Base-by-base conservation (phyloP, 768 basidiomycete species). In the Roridomyces roridus region DNA sequence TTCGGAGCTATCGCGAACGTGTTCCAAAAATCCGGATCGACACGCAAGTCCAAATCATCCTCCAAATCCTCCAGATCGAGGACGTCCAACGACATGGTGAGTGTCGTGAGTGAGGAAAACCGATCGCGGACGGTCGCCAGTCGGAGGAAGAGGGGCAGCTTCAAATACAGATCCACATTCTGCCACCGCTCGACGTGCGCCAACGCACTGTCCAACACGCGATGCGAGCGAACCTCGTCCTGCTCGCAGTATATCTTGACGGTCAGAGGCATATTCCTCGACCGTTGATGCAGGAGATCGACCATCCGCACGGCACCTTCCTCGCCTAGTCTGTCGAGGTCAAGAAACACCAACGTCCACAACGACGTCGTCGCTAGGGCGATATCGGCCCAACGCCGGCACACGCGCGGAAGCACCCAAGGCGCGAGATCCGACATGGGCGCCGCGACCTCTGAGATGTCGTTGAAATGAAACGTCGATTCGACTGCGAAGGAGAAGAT, bases 331-430 rank as follows among this genome's bases (percentile, higher is more conserved):
- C 23, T 12, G n/a, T 46, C 56, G 9, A 51, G 50, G 37, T 51
- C 24, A 2, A 57, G 4, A 28, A 46, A 57, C 1, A 51, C 18
- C 49, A 42, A 40, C 2, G 56, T 24, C 56, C 56, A 58, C 29
- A 58, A 21, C 18, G 50, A 9, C 10, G 50, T 37, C 2, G 23
- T 58, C 29, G 29, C 23, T 17, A 51, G 40, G 5, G 56, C 56
- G 15, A 52, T 49, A 3, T 21, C 39, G 1, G 50, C 20, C 57
- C 57, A 58, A 17, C 21, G 46, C 4, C 39, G 49, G 25, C 56
- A 52, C 5, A 52, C 20, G 5, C 44, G 44, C 4, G 50, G 41
- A 18, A 58, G 9, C 18, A 58, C 6, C 56, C 56, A 58, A 0
- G 50, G 56, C 15, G 57, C 57, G 3, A 40, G 39, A 9, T 31